Evolutionary conservation across 1,284 basidiomycete genomes (phyloP).

Genomic region (Pascua sp.): DNA sequence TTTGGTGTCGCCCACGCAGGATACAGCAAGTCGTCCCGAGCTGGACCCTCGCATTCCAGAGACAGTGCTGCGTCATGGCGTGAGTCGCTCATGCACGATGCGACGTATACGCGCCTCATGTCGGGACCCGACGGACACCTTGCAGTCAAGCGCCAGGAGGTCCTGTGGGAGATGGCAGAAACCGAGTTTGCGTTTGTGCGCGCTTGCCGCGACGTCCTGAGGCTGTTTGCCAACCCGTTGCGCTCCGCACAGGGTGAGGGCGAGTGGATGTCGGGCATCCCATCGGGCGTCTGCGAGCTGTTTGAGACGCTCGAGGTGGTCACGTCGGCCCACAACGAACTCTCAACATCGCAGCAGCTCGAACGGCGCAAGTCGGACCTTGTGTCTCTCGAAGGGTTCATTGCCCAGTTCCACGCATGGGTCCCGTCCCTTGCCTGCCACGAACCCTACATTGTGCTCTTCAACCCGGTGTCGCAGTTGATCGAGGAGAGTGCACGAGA

Average conservation of each 20-base stretch:
- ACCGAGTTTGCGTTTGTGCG: constrained; percentile 68
- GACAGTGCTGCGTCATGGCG: constrained; percentile 28
- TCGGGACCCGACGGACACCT: constrained; percentile 45
- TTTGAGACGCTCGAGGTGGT: constrained; percentile 85
- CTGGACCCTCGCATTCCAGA: background rate
- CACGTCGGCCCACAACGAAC: constrained; percentile 65
- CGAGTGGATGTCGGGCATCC: constrained; percentile 74
- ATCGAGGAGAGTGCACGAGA: constrained; percentile 60
- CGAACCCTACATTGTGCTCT: constrained; percentile 73
- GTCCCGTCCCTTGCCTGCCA: constrained; percentile 70
- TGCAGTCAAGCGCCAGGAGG: constrained; percentile 63
- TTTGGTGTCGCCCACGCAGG: constrained; percentile 38
- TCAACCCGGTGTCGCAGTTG: constrained; percentile 60
- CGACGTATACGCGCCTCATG: constrained; percentile 20
- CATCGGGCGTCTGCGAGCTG: constrained; percentile 62
- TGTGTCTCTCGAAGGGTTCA: constrained; percentile 54
- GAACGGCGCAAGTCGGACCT: constrained; percentile 36
- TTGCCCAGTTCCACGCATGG: constrained; percentile 60
- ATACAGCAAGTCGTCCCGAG: constrained; percentile 30
- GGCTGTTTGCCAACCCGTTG: constrained; percentile 69
- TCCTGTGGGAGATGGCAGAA: constrained; percentile 64
- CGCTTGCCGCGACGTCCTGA: constrained; percentile 61
- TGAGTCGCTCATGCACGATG: constrained; percentile 24
- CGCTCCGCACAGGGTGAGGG: constrained; percentile 57
- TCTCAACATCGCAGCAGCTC: constrained; percentile 57